Conservation (phyloP, 805 yeast species). For the Zygosaccharomyces bisporus region DNA sequence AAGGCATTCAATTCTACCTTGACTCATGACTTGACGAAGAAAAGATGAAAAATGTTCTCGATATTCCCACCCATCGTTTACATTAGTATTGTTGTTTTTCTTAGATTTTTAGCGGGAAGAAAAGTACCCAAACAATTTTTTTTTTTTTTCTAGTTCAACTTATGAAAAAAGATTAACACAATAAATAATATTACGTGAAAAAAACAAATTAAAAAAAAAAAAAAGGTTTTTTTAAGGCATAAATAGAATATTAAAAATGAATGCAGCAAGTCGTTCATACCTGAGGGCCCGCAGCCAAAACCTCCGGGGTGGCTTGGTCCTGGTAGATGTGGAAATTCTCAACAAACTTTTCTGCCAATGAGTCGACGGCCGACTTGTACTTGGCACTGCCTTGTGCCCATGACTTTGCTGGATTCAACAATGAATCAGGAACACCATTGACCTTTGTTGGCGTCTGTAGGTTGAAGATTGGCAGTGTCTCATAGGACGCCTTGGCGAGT, state of each 20-base stretch:
- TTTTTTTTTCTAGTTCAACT: no score
- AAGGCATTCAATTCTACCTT: slow-evolving; percentile 2
- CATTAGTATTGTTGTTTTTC: not conserved
- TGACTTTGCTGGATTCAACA: slow-evolving; percentile 80
- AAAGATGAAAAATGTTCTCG: not conserved
- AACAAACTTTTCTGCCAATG: slow-evolving; percentile 71
- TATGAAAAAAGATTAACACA: no score
- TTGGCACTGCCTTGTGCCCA: slow-evolving; percentile 63
- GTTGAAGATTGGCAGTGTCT: slow-evolving; percentile 81
- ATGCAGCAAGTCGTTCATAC: slow-evolving; percentile 2
- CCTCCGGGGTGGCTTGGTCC: slow-evolving; percentile 78
- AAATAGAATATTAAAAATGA: not conserved
- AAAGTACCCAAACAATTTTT: no score
- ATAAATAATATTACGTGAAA: no score
- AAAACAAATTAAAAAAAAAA: no score
- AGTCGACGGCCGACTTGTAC: slow-evolving; percentile 52
- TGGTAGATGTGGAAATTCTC: slow-evolving; percentile 86
- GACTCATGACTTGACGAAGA: slow-evolving; percentile 4
- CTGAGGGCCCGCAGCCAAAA: slow-evolving; percentile 87
- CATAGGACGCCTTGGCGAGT: slow-evolving; percentile 74
- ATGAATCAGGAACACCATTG: slow-evolving; percentile 70
- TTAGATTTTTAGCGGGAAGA: no score
- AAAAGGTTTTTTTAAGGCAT: no score
- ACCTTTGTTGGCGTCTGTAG: slow-evolving; percentile 79
- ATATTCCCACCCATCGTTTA: not conserved